Percentiles rank a stretch among this genome's conserved stretches.
phyloP scores from a whole-genome alignment of 805 yeast genomes.

The Yamadazyma paraphyllophila region DNA sequence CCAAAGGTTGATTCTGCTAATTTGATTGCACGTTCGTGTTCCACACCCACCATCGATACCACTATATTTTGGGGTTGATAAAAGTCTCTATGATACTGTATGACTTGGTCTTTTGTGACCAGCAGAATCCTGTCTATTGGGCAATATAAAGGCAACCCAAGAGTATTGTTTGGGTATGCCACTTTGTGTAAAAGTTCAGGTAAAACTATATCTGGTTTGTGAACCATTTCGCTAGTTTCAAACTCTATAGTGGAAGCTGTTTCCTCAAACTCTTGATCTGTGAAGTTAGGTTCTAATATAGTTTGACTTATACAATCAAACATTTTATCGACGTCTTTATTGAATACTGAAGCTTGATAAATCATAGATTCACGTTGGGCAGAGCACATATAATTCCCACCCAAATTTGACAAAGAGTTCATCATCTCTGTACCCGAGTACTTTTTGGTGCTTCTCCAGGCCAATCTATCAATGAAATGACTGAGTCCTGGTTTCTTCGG shows the following conservation, averaged over 20 bases:
- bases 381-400: slow-evolving; percentile 93
- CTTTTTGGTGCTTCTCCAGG: slow-evolving; percentile 69
- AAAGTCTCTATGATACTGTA: slow-evolving; percentile 60
- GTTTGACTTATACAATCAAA: slow-evolving; percentile 74
- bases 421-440: slow-evolving; percentile 67
- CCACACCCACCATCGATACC: slow-evolving; percentile 84
- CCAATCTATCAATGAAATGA: slow-evolving; percentile 81
- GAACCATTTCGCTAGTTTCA: slow-evolving; percentile 79
- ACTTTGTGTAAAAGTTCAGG: slow-evolving; percentile 89
- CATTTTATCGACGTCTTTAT: slow-evolving; percentile 78
- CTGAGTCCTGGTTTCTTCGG: slow-evolving; percentile 63
- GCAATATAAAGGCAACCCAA: slow-evolving; percentile 85
- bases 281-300: slow-evolving; percentile 64
- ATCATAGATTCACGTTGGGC: slow-evolving; percentile 88
- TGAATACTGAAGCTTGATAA: slow-evolving; percentile 94
- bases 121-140: slow-evolving; percentile 64
- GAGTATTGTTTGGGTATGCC: slow-evolving; percentile 68
- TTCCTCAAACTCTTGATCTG: slow-evolving; percentile 69
- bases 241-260: slow-evolving; percentile 72
- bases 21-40: slow-evolving; percentile 63
- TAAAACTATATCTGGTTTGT: slow-evolving; percentile 77
- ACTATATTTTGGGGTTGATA: slow-evolving; percentile 81
- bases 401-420: slow-evolving; percentile 70
- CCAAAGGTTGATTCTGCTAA: slow-evolving; percentile 65
- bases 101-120: slow-evolving; percentile 52